phyloP scores from a whole-genome alignment of 2,329 filamentous ascomycete genomes.

The Cercospora berteroae region DNA sequence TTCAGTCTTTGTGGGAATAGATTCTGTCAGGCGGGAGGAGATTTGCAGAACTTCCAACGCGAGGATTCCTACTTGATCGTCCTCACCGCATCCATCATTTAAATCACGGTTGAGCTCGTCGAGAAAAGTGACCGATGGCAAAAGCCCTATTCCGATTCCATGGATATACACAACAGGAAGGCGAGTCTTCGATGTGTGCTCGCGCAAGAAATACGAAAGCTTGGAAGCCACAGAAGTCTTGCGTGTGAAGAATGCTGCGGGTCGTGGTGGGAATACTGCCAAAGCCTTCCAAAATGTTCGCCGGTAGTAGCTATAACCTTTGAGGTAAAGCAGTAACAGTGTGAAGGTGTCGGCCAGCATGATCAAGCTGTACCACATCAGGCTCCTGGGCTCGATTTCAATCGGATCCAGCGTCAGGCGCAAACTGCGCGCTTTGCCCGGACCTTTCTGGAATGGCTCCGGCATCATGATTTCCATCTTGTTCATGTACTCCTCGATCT shows the following conservation, averaged over 20 bases:
- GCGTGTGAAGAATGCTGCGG: constrained; percentile 50
- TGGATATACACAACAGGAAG: constrained; percentile 67
- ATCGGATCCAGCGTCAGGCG: constrained; percentile 66
- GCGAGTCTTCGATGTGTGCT: constrained; percentile 58
- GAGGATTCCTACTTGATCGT: constrained; percentile 60
- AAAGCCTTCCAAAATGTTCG: constrained; percentile 35
- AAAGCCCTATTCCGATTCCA: constrained; percentile 67
- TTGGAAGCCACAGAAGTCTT: constrained; percentile 50
- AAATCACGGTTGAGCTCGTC: constrained; percentile 47
- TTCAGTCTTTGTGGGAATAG: constrained; percentile 52
- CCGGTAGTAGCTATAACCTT: constrained; percentile 31
- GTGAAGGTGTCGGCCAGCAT: constrained; percentile 52
- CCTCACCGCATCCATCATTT: constrained; percentile 25
- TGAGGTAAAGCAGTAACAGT: constrained; percentile 24
- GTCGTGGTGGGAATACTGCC: constrained; percentile 59
- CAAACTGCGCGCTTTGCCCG: constrained; percentile 56
- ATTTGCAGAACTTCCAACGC: constrained; percentile 65
- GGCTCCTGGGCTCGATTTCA: constrained; percentile 53
- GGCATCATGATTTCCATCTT: constrained; percentile 56
- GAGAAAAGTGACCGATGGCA: constrained; percentile 61
- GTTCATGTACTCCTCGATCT: constrained; percentile 57
- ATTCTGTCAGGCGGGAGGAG: constrained; percentile 59
- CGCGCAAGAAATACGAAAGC: constrained; percentile 65
- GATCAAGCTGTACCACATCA: constrained; percentile 61
- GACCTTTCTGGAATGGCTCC: constrained; percentile 52